Percentiles rank a stretch among this genome's conserved stretches.
phyloP scores from a whole-genome alignment of 2,329 filamentous ascomycete genomes.

The Xylariaceae sp. region DNA sequence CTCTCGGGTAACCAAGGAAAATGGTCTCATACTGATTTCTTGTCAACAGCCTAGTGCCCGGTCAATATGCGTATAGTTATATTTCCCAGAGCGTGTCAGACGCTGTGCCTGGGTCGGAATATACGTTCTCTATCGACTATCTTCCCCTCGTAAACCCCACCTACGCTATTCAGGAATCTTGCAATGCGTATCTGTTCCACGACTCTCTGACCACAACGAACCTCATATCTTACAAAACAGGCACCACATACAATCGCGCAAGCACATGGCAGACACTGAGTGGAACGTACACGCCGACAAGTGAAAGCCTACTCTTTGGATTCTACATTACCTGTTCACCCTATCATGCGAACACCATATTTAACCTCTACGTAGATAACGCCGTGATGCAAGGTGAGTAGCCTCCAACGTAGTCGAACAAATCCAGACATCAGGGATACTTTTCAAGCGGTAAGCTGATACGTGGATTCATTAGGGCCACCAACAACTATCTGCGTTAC shows the following conservation, averaged over 20 bases:
- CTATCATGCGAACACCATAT: slow-evolving; percentile 1
- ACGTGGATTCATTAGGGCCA: background rate
- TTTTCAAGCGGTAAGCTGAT: background rate
- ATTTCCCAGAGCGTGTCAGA: background rate
- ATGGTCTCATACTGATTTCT: background rate
- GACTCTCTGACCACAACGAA: background rate
- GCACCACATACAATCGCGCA: background rate
- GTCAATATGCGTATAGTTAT: background rate
- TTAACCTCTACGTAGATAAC: slow-evolving; percentile 1
- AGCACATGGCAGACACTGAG: background rate
- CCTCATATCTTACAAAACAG: background rate
- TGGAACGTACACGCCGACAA: slow-evolving; percentile 3
- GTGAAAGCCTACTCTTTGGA: background rate
- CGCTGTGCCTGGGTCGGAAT: background rate
- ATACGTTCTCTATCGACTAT: slow-evolving; percentile 4
- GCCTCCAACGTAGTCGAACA: background rate
- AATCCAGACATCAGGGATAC: background rate
- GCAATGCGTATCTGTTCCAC: background rate
- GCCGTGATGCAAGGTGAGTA: slow-evolving; percentile 4
- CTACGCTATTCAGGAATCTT: background rate
- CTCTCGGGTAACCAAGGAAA: background rate
- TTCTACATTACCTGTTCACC: slow-evolving; percentile 1
- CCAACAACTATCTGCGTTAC: background rate
- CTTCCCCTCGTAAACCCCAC: background rate
- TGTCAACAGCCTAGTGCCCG: background rate